Conservation (phyloP, 345 rosid species). For the Streptanthus diversifolius region DNA sequence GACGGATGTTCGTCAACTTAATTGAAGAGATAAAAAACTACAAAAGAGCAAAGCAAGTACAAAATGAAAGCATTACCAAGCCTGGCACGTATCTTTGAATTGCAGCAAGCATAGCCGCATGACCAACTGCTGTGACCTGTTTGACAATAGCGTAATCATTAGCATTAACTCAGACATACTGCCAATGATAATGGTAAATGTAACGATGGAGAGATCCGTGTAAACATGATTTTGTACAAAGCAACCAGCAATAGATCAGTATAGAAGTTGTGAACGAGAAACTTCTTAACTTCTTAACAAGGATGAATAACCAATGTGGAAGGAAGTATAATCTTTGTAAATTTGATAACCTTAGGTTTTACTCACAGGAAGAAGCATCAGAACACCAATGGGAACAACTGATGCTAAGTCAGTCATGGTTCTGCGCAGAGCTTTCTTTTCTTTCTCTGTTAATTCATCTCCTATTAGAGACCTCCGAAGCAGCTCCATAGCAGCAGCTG, state of each 20-base stretch:
- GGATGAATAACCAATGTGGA: background rate
- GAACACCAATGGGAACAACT: constrained; percentile 82
- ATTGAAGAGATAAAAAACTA: background rate
- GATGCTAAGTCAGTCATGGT: constrained; percentile 91
- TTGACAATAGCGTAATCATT: background rate
- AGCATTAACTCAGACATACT: constrained; percentile 1
- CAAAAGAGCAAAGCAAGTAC: constrained; percentile 1
- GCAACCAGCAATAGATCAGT: background rate
- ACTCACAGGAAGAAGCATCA: constrained; percentile 99
- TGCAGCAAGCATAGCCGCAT: constrained; percentile 94
- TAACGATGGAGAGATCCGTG: background rate
- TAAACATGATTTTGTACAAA: background rate
- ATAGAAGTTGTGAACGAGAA: background rate
- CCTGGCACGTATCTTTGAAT: constrained; percentile 88
- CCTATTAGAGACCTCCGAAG: constrained; percentile 70
- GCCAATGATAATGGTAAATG: background rate
- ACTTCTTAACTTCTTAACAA: background rate
- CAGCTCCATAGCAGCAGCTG: constrained; percentile 75
- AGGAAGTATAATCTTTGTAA: background rate
- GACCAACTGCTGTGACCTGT: constrained; percentile 98
- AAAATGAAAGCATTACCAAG: constrained; percentile 49
- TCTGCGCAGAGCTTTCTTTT: constrained; percentile 73
- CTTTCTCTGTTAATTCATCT: constrained; percentile 85
- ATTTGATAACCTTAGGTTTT: background rate
- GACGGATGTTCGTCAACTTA: constrained; percentile 8